Evolutionary conservation across 148 eudicot genomes (phyloP), one percentile per base, ranked within the genome.

Genomic region (Silene uniflora): DNA sequence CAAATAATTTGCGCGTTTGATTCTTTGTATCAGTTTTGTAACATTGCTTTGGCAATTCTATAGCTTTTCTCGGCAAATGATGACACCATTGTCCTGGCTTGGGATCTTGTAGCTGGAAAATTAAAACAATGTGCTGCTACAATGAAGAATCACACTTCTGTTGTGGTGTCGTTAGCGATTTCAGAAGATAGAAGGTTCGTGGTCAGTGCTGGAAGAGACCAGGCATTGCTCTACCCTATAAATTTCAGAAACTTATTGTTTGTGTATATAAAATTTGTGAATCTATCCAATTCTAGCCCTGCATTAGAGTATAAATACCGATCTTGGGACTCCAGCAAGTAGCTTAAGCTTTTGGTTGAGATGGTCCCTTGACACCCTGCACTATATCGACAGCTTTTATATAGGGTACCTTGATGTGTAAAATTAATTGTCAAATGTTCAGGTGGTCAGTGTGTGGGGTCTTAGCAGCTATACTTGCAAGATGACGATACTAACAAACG

Each of bases 381-480:
- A 35, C 39, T 35, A 35, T 35, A 35, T 35, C 39, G 39, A 5
- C 39, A 35, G 39, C 39, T 35, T 35, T 35, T 35, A 35, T 4
- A 35, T 35, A 35, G 39, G 39, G 39, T 35, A 35, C 39, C 39
- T 3, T 35, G 5, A 35, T 4, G 39, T 1, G 39, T 35, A 35
- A 1, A 35, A 35, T 35, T 35, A 35, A 35, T 7, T 47, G 29
- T 32, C 64, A 24, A 12, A 47, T 42, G 61, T 86, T 74, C 87
- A 93, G 97, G 96, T 95, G 80, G 96, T 95, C 18, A 89, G 89
- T 81, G 56, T 95, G 76, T 95, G 99, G 99, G 90, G 89, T 81
- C 91, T 92, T 35, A 87, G 74, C 83, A 90, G 89, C 76, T 90
- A 88, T 77, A 71, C 82, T 65, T 94, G 81, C 77, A 85, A 74